These are phyloP conservation scores for Aegilops speltoides DNA, from an alignment of 176 grass and related monocot genomes.

Conservation along the genomic window DNA sequence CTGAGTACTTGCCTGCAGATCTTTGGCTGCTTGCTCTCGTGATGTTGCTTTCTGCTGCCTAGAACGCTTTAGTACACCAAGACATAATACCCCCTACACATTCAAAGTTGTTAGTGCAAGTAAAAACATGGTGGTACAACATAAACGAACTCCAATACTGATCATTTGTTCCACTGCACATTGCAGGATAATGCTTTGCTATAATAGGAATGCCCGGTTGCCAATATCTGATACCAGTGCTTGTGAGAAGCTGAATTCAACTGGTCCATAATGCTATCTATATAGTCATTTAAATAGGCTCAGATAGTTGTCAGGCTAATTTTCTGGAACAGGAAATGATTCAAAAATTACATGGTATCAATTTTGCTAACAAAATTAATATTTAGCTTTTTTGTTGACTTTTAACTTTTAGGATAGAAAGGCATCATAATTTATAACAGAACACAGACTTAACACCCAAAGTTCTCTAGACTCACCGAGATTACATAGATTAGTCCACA, in stretches of 20 bases:
- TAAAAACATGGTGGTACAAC: background rate
- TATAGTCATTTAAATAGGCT: background rate
- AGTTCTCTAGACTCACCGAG: slow-evolving; percentile 51
- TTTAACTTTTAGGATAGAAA: background rate
- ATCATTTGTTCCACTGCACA: background rate
- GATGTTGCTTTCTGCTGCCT: slow-evolving; percentile 72
- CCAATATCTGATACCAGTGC: background rate
- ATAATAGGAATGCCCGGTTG: background rate
- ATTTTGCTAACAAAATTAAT: background rate
- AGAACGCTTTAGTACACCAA: slow-evolving; percentile 72
- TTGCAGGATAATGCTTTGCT: background rate
- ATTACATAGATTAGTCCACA: slow-evolving; percentile 84
- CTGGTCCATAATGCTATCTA: background rate
- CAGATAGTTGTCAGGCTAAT: background rate
- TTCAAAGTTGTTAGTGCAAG: slow-evolving; percentile 28
- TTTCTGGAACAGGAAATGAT: slow-evolving; percentile 3
- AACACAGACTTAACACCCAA: slow-evolving; percentile 4
- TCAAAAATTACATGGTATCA: background rate
- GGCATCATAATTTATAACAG: background rate
- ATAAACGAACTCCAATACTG: slow-evolving; percentile 1
- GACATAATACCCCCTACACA: slow-evolving; percentile 77
- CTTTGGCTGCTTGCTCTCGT: slow-evolving; percentile 72
- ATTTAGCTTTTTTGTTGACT: background rate
- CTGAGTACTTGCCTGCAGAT: slow-evolving; percentile 61
- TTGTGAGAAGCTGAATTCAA: background rate